Conservation (phyloP, 148 eudicot species). For the Bassia scoparia region DNA sequence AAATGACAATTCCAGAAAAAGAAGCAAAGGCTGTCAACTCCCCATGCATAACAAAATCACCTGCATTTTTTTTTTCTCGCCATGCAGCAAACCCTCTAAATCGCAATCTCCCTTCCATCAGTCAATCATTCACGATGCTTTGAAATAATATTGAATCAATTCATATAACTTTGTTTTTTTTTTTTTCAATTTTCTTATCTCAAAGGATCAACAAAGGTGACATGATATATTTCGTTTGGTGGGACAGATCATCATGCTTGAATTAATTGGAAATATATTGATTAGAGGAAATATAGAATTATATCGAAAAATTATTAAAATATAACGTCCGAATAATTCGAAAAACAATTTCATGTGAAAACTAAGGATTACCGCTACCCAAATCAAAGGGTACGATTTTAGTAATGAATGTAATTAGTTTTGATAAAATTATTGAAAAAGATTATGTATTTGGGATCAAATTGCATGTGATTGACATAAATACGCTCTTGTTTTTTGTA, state of each 20-base stretch:
- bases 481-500: too few relatives aligned
- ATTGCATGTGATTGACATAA: background rate
- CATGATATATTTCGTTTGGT: conserved; percentile 6
- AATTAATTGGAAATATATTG: too few relatives aligned
- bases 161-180: too few relatives aligned
- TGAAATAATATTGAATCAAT: background rate
- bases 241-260: conserved; percentile 21
- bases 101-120: too few relatives aligned
- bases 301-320: too few relatives aligned
- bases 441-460: background rate
- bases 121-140: conserved; percentile 12
- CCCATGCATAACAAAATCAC: background rate
- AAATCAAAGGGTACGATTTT: too few relatives aligned
- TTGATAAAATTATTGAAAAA: background rate
- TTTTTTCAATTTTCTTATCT: conserved; percentile 9
- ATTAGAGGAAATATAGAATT: background rate
- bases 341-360: too few relatives aligned
- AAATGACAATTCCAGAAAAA: background rate
- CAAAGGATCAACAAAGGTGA: background rate
- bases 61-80: background rate
- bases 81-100: background rate
- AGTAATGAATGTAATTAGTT: background rate
- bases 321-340: too few relatives aligned
- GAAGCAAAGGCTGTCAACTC: background rate
- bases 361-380: too few relatives aligned